These are phyloP conservation scores for Chaetoceros tenuissimus DNA, from an alignment of 108 stramenopile species.

Conservation along the genomic window DNA sequence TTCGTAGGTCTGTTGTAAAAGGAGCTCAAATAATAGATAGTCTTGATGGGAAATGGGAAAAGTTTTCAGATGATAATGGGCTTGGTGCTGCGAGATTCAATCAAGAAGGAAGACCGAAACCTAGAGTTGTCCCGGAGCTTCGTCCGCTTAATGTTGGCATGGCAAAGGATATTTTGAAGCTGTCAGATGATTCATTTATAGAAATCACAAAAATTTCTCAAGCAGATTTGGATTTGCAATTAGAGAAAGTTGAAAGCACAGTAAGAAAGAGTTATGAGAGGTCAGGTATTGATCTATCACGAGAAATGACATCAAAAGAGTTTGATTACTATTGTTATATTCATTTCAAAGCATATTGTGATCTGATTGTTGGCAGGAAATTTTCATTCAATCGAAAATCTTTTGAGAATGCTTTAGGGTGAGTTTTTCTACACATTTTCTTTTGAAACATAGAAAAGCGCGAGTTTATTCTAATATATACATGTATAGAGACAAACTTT, in stretches of 20 bases:
- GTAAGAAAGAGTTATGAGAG: slow-evolving; percentile 47
- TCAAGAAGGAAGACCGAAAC: slow-evolving; percentile 18
- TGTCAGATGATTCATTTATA: slow-evolving; percentile 14
- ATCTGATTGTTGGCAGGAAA: slow-evolving; percentile 37
- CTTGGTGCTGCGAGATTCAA: slow-evolving; percentile 46
- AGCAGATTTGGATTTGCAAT: slow-evolving; percentile 7
- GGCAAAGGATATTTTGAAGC: slow-evolving; percentile 24
- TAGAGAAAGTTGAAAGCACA: slow-evolving; percentile 31
- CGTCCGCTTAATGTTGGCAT: slow-evolving; percentile 21
- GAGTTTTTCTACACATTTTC: not conserved
- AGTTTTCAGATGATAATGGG: slow-evolving; percentile 58
- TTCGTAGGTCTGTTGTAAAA: slow-evolving; percentile 55
- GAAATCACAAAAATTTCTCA: not conserved
- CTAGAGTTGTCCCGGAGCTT: slow-evolving; percentile 30
- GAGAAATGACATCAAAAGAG: slow-evolving; percentile 14
- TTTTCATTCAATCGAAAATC: slow-evolving; percentile 25
- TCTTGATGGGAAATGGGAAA: slow-evolving; percentile 70
- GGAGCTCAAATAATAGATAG: slow-evolving; percentile 76
- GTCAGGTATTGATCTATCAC: slow-evolving; percentile 16
- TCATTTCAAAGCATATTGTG: slow-evolving; percentile 66
- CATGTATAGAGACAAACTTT: not conserved
- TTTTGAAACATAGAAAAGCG: too few relatives aligned
- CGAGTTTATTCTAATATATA: too few relatives aligned
- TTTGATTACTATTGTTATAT: slow-evolving; percentile 66
- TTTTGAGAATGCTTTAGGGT: slow-evolving; percentile 44